These are phyloP conservation scores for Globisporangium parvum DNA, from an alignment of 352 stramenopile genomes.

Conservation along the genomic window DNA sequence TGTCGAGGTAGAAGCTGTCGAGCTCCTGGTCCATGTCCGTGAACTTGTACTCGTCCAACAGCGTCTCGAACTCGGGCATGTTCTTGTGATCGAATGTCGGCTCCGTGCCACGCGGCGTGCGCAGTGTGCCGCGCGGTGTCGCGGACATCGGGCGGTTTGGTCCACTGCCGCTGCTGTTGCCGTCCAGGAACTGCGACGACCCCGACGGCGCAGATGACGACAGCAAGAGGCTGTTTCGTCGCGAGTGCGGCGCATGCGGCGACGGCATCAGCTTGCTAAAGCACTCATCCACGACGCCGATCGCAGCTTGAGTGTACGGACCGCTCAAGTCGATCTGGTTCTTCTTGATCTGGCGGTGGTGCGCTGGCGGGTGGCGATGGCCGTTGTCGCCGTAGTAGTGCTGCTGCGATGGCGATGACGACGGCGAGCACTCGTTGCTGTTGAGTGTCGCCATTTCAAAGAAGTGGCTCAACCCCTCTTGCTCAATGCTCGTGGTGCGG, in stretches of 20 bases:
- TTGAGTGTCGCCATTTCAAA: slow-evolving; percentile 57
- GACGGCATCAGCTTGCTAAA: slow-evolving; percentile 33
- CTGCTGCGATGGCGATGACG: background rate
- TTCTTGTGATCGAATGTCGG: slow-evolving; percentile 41
- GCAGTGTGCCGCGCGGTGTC: slow-evolving; percentile 12
- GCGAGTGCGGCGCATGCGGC: slow-evolving; percentile 3
- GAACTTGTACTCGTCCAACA: slow-evolving; percentile 74
- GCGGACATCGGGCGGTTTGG: slow-evolving; percentile 1
- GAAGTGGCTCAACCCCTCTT: slow-evolving; percentile 72
- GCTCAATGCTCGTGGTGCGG: slow-evolving; percentile 63
- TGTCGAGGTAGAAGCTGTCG: slow-evolving; percentile 75
- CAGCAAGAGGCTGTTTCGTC: slow-evolving; percentile 4
- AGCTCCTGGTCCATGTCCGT: slow-evolving; percentile 80
- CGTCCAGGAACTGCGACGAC: slow-evolving; percentile 10
- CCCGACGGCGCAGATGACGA: slow-evolving; percentile 24
- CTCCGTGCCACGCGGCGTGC: slow-evolving; percentile 19
- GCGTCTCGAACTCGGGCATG: slow-evolving; percentile 61
- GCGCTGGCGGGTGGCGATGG: background rate
- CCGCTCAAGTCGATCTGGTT: slow-evolving; percentile 7
- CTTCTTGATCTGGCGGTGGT: slow-evolving; percentile 13
- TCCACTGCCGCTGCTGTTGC: no score
- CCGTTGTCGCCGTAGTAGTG: slow-evolving; percentile 11
- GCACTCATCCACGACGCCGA: slow-evolving; percentile 44
- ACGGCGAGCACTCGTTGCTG: slow-evolving; percentile 7
- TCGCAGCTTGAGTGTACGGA: slow-evolving; percentile 18